Evolutionary conservation across 108 stramenopile genomes (phyloP), one percentile per base, ranked within the genome.

Genomic region (Tribonema minus): DNA sequence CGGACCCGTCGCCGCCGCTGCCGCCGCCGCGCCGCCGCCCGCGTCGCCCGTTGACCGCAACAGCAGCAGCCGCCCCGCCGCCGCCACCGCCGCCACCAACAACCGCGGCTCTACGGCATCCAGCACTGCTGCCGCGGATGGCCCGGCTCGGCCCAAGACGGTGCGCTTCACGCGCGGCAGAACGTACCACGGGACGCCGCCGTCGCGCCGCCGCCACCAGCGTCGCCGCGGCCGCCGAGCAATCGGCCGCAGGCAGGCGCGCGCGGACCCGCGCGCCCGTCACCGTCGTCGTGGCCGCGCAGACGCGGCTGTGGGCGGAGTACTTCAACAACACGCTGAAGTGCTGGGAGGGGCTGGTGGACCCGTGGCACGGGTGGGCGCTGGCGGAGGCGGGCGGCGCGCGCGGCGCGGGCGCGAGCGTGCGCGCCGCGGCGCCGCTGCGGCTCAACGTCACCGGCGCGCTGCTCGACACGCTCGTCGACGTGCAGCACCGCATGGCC

Each of bases 261-360:
- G n/a, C n/a, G n/a, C n/a, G n/a, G n/a, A n/a, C n/a, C n/a, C n/a
- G n/a, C n/a, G n/a, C n/a, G n/a, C n/a, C 46, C 20, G 46, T 54
- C 20, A 20, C 15, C 46, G 46, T 54, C 46, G 20, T 58, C 46
- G 66, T 76, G 46, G 46, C 74, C 9, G 74, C 62, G 1, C 74
- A 76, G 65, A 37, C 66, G 40, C 74, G 74, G 58, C 34, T 92
- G 25, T 95, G 94, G 90, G 83, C 90, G 26, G 94, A 97, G 58
- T 95, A 94, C 71, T 97, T 95, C 84, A 97, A 97, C 82, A 87
- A 91, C 65, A 91, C 90, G 38, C 67, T 90, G 33, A 92, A 93
- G 76, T 94, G 93, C 74, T 97, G 96, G 96, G 93, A 97, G 82
- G 92, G 92, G 4, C 77, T 95, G 6, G 32, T 97, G 12, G 96